Evolutionary conservation across 202 grass and related monocot genomes (phyloP).

Genomic region (Hordeum pubiflorum): DNA sequence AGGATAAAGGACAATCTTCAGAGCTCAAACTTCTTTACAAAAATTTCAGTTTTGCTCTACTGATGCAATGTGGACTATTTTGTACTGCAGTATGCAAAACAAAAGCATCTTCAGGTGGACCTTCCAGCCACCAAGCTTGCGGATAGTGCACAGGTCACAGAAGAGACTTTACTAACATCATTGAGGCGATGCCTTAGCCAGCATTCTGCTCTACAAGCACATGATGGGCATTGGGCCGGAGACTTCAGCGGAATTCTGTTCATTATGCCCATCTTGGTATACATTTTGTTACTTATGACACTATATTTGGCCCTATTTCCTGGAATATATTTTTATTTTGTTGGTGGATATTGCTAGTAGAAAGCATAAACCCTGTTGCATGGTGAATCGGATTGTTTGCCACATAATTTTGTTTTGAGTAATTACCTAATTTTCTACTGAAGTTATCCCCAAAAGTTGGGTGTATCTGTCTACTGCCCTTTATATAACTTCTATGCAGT

Average conservation of each 20-base stretch:
- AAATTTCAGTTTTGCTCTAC: too few species aligned
- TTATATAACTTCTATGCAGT: not conserved
- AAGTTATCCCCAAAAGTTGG: not conserved
- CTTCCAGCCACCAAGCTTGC: not conserved
- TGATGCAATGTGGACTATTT: not conserved
- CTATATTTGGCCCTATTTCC: not conserved
- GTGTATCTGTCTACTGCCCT: not conserved
- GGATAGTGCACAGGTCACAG: not conserved
- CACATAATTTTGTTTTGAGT: not conserved
- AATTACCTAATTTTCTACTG: not conserved
- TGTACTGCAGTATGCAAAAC: conserved; percentile 22
- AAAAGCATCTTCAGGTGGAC: not conserved
- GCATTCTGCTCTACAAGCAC: conserved; percentile 24
- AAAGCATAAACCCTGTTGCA: not conserved
- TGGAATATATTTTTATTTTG: not conserved
- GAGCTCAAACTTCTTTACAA: too few species aligned
- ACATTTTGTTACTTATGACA: not conserved
- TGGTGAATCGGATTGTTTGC: not conserved
- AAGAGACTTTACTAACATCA: conserved; percentile 13
- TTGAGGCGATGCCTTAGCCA: conserved; percentile 20
- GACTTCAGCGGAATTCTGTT: conserved; percentile 28
- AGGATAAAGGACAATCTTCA: too few species aligned
- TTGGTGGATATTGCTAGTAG: not conserved
- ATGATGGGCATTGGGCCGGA: conserved; percentile 23
- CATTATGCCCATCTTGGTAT: conserved; percentile 28